Evolutionary conservation across 164 flowering plant species (phyloP).

Genomic region (Euptelea pleiosperma): DNA sequence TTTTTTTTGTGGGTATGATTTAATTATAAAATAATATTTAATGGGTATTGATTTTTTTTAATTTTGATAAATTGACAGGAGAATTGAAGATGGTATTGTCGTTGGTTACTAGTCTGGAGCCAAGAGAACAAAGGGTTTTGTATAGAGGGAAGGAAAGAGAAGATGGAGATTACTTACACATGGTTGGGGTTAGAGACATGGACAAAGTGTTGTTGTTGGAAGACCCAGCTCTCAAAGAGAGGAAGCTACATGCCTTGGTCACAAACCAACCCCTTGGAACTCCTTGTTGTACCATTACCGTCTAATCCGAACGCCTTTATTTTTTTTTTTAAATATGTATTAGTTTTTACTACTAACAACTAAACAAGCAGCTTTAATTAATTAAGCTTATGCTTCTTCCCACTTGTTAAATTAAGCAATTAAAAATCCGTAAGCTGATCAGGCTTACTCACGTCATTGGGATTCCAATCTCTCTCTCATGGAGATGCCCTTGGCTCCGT

Average conservation of each 20-base stretch:
- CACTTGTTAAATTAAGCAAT: too few relatives aligned
- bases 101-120: slow-evolving; percentile 51
- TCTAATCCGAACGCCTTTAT: too few relatives aligned
- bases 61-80: slow-evolving; percentile 27
- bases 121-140: slow-evolving; percentile 66
- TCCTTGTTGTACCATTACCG: slow-evolving; percentile 36
- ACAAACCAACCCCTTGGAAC: slow-evolving; percentile 22
- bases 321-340: too few relatives aligned
- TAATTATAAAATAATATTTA: neutral
- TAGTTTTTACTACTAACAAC: too few relatives aligned
- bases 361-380: too few relatives aligned
- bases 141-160: slow-evolving; percentile 83
- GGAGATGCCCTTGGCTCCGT: too few relatives aligned
- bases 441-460: too few relatives aligned
- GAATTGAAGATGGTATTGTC: slow-evolving; percentile 67
- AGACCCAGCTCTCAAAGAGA: slow-evolving; percentile 69
- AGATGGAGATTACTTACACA: slow-evolving; percentile 63
- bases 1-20: neutral
- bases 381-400: too few relatives aligned
- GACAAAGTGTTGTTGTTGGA: slow-evolving; percentile 68
- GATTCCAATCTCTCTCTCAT: too few relatives aligned
- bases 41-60: neutral
- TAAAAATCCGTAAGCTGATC: too few relatives aligned
- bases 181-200: slow-evolving; percentile 76
- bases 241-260: slow-evolving; percentile 37